Percentiles rank a stretch among this genome's conserved stretches.
These are phyloP conservation scores for Stagonosporopsis rhizophila DNA, from an alignment of 2,329 filamentous ascomycete species.

Conservation along the genomic window DNA sequence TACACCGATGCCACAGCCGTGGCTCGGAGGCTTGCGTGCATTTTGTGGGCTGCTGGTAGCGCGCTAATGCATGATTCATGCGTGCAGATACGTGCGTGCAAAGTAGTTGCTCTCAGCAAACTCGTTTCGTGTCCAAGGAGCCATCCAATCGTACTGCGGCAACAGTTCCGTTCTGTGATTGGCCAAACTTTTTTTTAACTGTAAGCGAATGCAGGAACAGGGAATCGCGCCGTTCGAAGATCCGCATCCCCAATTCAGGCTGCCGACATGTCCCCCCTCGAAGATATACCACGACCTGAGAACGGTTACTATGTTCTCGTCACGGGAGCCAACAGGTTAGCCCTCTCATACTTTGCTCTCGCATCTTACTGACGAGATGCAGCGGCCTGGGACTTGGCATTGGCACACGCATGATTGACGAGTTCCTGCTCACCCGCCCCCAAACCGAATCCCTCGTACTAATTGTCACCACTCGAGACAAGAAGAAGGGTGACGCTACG, in stretches of 20 bases:
- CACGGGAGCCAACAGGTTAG: slow-evolving; percentile 84
- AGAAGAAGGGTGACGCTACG: slow-evolving; percentile 76
- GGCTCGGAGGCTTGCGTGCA: not conserved
- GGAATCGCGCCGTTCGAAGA: slow-evolving; percentile 8
- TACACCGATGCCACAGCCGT: not conserved
- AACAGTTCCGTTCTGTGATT: slow-evolving; percentile 17
- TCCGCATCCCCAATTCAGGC: slow-evolving; percentile 9
- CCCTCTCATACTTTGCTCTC: fast-evolving
- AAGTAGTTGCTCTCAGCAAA: not conserved
- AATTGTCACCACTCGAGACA: slow-evolving; percentile 81
- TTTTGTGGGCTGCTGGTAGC: not conserved
- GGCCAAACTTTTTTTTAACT: not conserved
- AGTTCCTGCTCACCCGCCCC: slow-evolving; percentile 77
- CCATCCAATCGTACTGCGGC: not conserved
- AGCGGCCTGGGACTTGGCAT: slow-evolving; percentile 89
- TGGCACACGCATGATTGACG: slow-evolving; percentile 84
- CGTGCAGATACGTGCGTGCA: not conserved
- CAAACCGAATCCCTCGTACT: slow-evolving; percentile 75
- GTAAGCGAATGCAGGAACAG: slow-evolving; percentile 24
- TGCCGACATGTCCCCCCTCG: slow-evolving; percentile 26
- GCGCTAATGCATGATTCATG: not conserved
- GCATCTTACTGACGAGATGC: slow-evolving; percentile 39
- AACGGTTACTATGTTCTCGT: slow-evolving; percentile 68
- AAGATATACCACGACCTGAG: slow-evolving; percentile 35
- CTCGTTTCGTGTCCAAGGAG: not conserved